These are phyloP conservation scores for Linnemannia exigua DNA, from an alignment of 192 early-diverging fungal genomes.

Conservation along the genomic window DNA sequence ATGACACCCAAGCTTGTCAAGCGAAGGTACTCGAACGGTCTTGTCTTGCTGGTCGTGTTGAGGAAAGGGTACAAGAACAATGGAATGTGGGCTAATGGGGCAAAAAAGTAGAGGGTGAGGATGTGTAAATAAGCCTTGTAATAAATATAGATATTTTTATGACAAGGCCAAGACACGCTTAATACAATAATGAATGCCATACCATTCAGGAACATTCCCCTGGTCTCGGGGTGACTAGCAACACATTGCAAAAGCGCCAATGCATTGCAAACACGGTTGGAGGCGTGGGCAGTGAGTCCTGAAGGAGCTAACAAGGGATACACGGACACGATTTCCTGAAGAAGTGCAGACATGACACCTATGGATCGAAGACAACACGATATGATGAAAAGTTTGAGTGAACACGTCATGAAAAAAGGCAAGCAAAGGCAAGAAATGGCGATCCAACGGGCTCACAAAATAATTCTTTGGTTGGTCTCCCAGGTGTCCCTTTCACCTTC, in stretches of 20 bases:
- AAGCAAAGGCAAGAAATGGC: neutral
- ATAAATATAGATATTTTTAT: neutral
- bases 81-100: conserved; percentile 87
- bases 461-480: neutral
- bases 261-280: conserved; percentile 97
- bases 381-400: neutral
- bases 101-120: neutral
- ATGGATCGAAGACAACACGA: neutral
- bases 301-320: conserved; percentile 93
- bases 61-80: conserved; percentile 96
- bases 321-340: conserved; percentile 97
- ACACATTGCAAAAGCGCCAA: conserved; percentile 96
- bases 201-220: conserved; percentile 86
- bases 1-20: conserved; percentile 95
- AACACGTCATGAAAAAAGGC: neutral
- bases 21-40: conserved; percentile 95
- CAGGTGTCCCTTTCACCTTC: neutral
- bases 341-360: conserved; percentile 94
- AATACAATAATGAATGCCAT: conserved; percentile 13
- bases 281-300: conserved; percentile 87
- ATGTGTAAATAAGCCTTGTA: neutral
- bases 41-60: conserved; percentile 93
- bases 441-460: neutral
- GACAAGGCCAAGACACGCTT: neutral
- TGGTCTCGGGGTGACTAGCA: conserved; percentile 93